These are phyloP conservation scores for Ceratobasidium sp. DNA, from an alignment of 1,284 basidiomycete species.

Conservation along the genomic window DNA sequence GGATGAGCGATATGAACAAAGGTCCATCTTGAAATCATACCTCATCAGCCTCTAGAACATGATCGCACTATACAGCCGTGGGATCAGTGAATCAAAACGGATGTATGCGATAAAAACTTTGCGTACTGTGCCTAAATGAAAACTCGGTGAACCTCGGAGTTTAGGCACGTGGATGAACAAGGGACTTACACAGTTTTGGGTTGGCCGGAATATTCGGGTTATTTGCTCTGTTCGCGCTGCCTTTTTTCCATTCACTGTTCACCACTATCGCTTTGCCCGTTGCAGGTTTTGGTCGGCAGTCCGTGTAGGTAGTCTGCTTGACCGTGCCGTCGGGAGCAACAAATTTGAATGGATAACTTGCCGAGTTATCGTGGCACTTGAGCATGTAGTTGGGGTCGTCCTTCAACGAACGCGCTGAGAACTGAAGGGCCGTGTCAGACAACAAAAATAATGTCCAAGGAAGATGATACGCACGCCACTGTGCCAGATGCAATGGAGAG, in stretches of 20 bases:
- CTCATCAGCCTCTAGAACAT: conserved; percentile 25
- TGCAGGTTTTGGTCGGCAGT: conserved; percentile 18
- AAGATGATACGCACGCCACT: neutral
- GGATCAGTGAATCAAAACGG: neutral
- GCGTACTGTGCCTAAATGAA: conserved; percentile 14
- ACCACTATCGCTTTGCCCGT: neutral
- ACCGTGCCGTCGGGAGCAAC: neutral
- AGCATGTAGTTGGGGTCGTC: conserved; percentile 1
- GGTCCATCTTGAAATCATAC: neutral
- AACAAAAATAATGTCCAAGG: too few relatives aligned
- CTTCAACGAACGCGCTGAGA: neutral
- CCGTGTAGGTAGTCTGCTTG: conserved; percentile 21
- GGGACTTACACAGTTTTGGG: neutral
- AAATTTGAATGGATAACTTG: conserved; percentile 15
- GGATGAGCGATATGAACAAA: neutral
- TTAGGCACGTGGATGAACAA: neutral
- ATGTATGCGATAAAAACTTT: neutral
- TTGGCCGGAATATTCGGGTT: neutral
- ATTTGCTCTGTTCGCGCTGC: neutral
- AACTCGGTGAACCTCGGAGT: neutral
- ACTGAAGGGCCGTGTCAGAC: neutral
- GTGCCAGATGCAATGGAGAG: neutral
- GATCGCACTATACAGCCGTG: conserved; percentile 8
- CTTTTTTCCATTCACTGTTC: conserved; percentile 1
- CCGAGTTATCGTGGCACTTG: conserved; percentile 15